Conservation (phyloP, 805 yeast species). For the Saturnispora galanensis region DNA sequence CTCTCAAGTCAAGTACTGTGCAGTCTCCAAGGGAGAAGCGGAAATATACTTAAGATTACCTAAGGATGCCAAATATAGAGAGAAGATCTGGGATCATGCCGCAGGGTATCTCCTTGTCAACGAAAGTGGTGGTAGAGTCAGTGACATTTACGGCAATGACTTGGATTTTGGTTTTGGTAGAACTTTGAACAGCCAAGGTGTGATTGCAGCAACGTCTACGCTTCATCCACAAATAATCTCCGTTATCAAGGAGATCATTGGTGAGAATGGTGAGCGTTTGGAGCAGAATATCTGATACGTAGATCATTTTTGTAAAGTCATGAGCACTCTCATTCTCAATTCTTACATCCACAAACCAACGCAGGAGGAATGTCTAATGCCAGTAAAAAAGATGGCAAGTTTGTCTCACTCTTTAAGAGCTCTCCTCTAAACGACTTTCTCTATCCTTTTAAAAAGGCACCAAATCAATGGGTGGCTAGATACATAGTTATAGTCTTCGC, state of each 20-base stretch:
- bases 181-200: slow-evolving; percentile 74
- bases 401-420: slow-evolving; percentile 26
- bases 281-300: slow-evolving; percentile 14
- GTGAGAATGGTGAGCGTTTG: slow-evolving; percentile 26
- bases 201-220: slow-evolving; percentile 64
- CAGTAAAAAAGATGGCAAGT: slow-evolving; percentile 9
- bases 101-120: slow-evolving; percentile 81
- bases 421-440: slow-evolving; percentile 73
- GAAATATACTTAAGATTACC: slow-evolving; percentile 90
- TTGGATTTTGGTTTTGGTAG: slow-evolving; percentile 85
- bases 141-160: slow-evolving; percentile 67
- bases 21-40: slow-evolving; percentile 82
- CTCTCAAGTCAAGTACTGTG: slow-evolving; percentile 94
- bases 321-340: background rate
- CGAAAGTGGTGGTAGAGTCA: slow-evolving; percentile 88
- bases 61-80: slow-evolving; percentile 61
- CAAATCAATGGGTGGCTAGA: slow-evolving; percentile 84
- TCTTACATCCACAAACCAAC: background rate
- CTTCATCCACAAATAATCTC: slow-evolving; percentile 41
- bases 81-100: slow-evolving; percentile 98
- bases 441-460: slow-evolving; percentile 70
- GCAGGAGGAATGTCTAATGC: background rate
- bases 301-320: background rate
- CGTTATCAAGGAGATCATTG: slow-evolving; percentile 33
- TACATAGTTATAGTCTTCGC: slow-evolving; percentile 67